Conservation (phyloP, 2,329 filamentous ascomycete species). For the Balansia obtecta region DNA sequence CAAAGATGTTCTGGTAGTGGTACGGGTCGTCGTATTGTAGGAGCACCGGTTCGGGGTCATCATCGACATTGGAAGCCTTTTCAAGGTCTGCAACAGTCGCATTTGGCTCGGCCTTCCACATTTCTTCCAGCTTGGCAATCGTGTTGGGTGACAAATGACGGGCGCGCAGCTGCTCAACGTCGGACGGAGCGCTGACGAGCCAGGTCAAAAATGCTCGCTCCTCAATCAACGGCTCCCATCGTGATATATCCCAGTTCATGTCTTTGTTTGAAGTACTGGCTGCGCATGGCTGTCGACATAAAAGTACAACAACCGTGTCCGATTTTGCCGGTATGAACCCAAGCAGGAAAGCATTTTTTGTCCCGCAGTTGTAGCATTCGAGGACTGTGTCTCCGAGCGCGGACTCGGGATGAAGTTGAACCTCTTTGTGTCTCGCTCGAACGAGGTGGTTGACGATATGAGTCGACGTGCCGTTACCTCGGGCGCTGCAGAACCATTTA, state of each 20-base stretch:
- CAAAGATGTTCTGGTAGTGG: constrained; percentile 98
- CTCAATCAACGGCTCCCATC: constrained; percentile 95
- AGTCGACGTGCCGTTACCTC: constrained; percentile 90
- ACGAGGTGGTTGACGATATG: constrained; percentile 98
- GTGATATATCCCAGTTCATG: constrained; percentile 98
- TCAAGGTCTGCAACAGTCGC: constrained; percentile 87
- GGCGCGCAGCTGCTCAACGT: constrained; percentile 91
- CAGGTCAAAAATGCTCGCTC: constrained; percentile 90
- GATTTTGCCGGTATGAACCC: constrained; percentile 98
- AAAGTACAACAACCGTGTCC: constrained; percentile 90
- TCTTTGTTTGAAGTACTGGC: constrained; percentile 93
- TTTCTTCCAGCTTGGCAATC: constrained; percentile 91
- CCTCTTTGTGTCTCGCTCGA: constrained; percentile 94
- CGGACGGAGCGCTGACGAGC: constrained; percentile 80
- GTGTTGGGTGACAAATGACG: constrained; percentile 86
- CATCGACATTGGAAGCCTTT: constrained; percentile 81
- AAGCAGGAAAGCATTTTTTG: constrained; percentile 96
- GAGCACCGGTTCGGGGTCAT: constrained; percentile 86
- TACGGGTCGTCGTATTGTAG: constrained; percentile 94
- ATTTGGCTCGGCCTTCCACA: constrained; percentile 92
- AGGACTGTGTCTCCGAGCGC: constrained; percentile 90
- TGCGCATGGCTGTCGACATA: constrained; percentile 93
- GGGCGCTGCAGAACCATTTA: constrained; percentile 98
- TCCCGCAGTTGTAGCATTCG: constrained; percentile 98
- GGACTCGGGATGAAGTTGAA: constrained; percentile 88